These are phyloP conservation scores for Phlyctochytrium bullatum DNA, from an alignment of 192 early-diverging fungal genomes.

Conservation along the genomic window DNA sequence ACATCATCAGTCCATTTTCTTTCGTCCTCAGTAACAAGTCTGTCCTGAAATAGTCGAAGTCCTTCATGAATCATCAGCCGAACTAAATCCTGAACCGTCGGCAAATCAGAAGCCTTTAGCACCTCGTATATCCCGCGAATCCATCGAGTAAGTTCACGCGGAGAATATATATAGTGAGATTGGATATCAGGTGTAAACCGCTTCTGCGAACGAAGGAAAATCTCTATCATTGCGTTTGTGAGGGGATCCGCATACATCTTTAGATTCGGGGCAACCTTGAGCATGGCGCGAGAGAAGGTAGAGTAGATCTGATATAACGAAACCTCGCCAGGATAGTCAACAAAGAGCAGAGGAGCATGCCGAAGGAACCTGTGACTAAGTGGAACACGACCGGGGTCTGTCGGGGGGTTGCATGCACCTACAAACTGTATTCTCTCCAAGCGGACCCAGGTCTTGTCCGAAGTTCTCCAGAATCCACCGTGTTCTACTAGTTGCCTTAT, in stretches of 20 bases:
- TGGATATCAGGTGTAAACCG: conserved; percentile 97
- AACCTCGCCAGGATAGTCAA: conserved; percentile 93
- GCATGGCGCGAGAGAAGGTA: conserved; percentile 86
- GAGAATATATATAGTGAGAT: conserved; percentile 99
- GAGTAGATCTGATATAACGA: conserved; percentile 95
- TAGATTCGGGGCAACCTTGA: conserved; percentile 88
- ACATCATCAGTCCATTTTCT: conserved; percentile 86
- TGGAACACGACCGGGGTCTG: conserved; percentile 96
- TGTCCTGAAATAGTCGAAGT: conserved; percentile 97
- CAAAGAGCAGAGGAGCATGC: conserved; percentile 94
- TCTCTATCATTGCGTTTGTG: conserved; percentile 95
- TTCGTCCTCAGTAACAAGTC: conserved; percentile 85
- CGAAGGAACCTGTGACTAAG: conserved; percentile 95
- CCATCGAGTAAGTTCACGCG: conserved; percentile 99
- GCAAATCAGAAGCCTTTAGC: conserved; percentile 77
- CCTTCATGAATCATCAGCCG: conserved; percentile 99
- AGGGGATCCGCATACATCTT: conserved; percentile 88
- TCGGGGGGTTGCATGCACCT: conserved; percentile 99
- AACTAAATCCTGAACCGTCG: conserved; percentile 76
- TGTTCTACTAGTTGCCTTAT: conserved; percentile 92
- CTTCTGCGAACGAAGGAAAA: conserved; percentile 86
- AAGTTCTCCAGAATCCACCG: conserved; percentile 93
- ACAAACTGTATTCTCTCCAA: conserved; percentile 99
- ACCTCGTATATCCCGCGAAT: conserved; percentile 96
- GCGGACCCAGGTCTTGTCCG: conserved; percentile 90